Conservation (phyloP, 768 basidiomycete genomes). For the Lentinula boryana region DNA sequence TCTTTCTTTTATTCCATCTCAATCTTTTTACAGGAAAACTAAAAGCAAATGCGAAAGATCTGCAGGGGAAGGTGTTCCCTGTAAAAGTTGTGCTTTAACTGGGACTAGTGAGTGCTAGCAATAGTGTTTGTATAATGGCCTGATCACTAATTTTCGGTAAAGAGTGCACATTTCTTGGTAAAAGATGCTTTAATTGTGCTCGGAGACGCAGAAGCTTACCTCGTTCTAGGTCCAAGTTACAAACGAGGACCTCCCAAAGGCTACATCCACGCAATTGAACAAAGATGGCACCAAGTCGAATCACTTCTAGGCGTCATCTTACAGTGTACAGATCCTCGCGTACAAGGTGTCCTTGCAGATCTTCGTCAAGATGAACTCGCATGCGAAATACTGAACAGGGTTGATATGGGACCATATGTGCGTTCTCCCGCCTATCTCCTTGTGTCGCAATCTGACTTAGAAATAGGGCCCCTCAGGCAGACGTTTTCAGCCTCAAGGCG, state of each 20-base stretch:
- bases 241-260: constrained; percentile 86
- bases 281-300: constrained; percentile 88
- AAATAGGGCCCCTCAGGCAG: constrained; percentile 65
- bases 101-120: constrained; percentile 39
- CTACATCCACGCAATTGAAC: constrained; percentile 91
- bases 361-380: constrained; percentile 71
- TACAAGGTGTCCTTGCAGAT: constrained; percentile 56
- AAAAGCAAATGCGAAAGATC: constrained; percentile 80
- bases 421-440: constrained; percentile 17
- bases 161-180: constrained; percentile 69
- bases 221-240: constrained; percentile 58
- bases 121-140: neutral
- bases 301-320: constrained; percentile 81
- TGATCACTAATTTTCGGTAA: constrained; percentile 8
- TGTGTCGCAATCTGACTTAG: constrained; percentile 6
- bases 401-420: constrained; percentile 78
- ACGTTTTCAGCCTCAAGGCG: constrained; percentile 48
- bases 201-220: neutral
- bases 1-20: neutral
- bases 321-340: constrained; percentile 61
- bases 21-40: constrained; percentile 43
- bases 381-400: constrained; percentile 67
- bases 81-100: constrained; percentile 57
- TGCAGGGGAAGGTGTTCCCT: constrained; percentile 38
- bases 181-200: neutral